Percentiles rank a stretch among this genome's conserved stretches.
Conservation (phyloP, 352 stramenopile genomes). For the Phytophthora ramorum region DNA sequence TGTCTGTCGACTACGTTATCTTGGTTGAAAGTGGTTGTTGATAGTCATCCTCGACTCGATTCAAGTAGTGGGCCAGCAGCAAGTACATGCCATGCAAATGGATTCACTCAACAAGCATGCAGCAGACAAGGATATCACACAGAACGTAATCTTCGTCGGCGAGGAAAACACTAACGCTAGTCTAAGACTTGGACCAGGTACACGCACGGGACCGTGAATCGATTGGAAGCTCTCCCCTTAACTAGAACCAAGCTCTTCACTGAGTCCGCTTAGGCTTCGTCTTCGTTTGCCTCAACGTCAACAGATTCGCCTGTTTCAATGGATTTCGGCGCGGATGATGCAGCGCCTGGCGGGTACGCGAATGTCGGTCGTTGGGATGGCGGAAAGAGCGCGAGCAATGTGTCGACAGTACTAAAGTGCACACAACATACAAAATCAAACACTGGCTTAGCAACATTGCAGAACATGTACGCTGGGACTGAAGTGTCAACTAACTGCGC, state of each 20-base stretch:
- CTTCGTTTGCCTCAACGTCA: neutral
- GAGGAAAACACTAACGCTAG: no score
- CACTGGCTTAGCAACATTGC: neutral
- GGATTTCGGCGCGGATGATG: neutral
- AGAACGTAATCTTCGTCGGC: no score
- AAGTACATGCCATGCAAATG: no score
- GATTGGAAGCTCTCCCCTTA: no score
- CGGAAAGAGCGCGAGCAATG: constrained; percentile 8
- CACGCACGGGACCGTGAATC: no score
- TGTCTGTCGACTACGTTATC: no score
- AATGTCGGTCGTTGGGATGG: constrained; percentile 5
- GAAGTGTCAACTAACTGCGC: neutral
- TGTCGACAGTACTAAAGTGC: neutral
- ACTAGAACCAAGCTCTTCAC: no score
- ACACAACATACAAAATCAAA: neutral
- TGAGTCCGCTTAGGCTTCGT: neutral
- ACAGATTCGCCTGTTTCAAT: neutral
- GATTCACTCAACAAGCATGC: no score
- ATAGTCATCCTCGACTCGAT: neutral
- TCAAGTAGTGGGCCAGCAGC: no score
- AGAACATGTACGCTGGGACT: neutral
- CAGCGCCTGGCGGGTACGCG: neutral
- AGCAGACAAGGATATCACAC: no score
- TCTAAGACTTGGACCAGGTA: no score
- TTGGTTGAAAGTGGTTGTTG: neutral